phyloP scores from a whole-genome alignment of 2,329 filamentous ascomycete genomes.

The Phyllosticta capitalensis region DNA sequence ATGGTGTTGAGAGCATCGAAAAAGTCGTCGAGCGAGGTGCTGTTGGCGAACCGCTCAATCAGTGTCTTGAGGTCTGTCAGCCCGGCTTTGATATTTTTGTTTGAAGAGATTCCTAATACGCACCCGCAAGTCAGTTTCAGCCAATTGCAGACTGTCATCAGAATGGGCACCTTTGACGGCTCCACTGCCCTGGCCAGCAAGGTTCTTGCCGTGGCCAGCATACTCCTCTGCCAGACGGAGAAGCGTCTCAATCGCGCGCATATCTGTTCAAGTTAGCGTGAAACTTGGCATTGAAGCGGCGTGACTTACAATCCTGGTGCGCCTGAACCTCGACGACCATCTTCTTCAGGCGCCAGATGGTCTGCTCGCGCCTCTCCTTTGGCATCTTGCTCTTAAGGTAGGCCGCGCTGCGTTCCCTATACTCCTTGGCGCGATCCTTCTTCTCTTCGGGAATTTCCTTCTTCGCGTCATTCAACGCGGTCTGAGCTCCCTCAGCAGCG shows the following conservation, averaged over 20 bases:
- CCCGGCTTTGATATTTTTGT: conserved; percentile 29
- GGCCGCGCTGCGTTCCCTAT: conserved; percentile 48
- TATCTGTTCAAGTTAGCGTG: conserved; percentile 44
- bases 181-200: conserved; percentile 55
- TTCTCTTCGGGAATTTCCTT: conserved; percentile 57
- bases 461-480: conserved; percentile 39
- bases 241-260: conserved; percentile 81
- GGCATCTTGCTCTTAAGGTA: conserved; percentile 85
- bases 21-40: conserved; percentile 78
- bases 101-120: conserved; percentile 30
- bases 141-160: conserved; percentile 54
- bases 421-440: conserved; percentile 27
- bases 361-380: conserved; percentile 84
- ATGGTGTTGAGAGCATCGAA: conserved; percentile 77
- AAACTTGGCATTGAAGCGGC: neutral
- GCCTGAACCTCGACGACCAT: conserved; percentile 96
- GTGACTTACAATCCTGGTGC: conserved; percentile 67
- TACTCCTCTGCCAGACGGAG: conserved; percentile 80
- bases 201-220: conserved; percentile 57
- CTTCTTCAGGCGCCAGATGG: conserved; percentile 90
- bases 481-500: conserved; percentile 35
- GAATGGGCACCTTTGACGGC: conserved; percentile 63
- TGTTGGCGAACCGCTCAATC: conserved; percentile 92
- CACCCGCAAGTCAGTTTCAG: conserved; percentile 72
- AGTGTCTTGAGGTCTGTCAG: conserved; percentile 57